Percentiles rank a stretch among this genome's conserved stretches.
Conservation (phyloP, 139 green algal genomes). For the Pleodorina starrii region DNA sequence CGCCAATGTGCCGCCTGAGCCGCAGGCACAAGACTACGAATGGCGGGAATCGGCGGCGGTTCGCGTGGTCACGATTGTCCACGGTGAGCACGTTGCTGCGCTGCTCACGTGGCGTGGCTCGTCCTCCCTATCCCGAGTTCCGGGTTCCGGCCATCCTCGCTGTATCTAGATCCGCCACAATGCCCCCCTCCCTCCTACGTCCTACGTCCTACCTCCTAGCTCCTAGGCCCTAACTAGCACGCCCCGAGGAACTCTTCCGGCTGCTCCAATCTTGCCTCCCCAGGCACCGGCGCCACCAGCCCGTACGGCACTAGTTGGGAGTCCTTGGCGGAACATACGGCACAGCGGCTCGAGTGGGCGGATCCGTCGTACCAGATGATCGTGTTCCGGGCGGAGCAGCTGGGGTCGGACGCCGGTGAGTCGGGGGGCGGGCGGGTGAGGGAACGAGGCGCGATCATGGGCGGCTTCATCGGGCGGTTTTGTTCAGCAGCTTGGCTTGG, state of each 20-base stretch:
- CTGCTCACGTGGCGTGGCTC: no score
- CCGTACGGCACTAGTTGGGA: slow-evolving; percentile 63
- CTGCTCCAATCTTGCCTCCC: neutral
- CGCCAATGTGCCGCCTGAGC: neutral
- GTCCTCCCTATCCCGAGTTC: no score
- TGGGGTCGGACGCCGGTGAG: slow-evolving; percentile 8
- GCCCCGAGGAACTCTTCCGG: no score
- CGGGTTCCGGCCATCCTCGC: no score
- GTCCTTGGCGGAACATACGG: slow-evolving; percentile 71
- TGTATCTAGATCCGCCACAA: no score
- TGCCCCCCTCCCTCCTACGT: no score
- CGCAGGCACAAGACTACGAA: neutral
- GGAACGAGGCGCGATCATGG: no score
- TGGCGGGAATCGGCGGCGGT: slow-evolving; percentile 20
- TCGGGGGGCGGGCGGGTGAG: neutral
- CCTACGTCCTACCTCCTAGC: no score
- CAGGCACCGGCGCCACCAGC: slow-evolving; percentile 25
- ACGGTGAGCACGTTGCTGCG: neutral
- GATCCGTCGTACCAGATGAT: slow-evolving; percentile 65
- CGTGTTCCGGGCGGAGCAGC: slow-evolving; percentile 50
- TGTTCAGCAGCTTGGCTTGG: no score
- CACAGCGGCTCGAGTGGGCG: slow-evolving; percentile 66
- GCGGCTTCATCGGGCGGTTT: no score
- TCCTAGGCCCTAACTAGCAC: no score
- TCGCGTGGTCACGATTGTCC: neutral